phyloP scores from a whole-genome alignment of 2,329 filamentous ascomycete species.

The Zarea fungicola region DNA sequence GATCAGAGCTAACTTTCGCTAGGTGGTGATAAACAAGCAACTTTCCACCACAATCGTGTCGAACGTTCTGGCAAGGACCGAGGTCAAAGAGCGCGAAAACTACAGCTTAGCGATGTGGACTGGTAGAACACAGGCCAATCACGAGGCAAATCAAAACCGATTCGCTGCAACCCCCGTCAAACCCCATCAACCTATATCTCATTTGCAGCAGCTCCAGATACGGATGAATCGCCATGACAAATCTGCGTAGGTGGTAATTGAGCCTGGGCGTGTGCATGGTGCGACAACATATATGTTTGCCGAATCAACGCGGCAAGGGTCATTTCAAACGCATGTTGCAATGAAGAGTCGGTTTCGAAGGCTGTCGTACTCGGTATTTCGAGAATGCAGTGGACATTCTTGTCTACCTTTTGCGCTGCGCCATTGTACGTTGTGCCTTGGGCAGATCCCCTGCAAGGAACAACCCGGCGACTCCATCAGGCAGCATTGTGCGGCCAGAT shows the following conservation, averaged over 20 bases:
- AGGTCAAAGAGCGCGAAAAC: conserved; percentile 77
- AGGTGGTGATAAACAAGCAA: conserved; percentile 45
- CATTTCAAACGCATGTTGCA: background rate
- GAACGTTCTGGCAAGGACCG: conserved; percentile 58
- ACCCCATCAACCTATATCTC: background rate
- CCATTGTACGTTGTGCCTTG: too few relatives aligned
- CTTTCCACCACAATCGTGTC: conserved; percentile 48
- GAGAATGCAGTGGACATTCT: too few relatives aligned
- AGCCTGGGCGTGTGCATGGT: background rate
- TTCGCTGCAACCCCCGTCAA: background rate
- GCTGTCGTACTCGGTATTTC: too few relatives aligned
- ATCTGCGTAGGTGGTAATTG: background rate
- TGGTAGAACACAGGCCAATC: conserved; percentile 57
- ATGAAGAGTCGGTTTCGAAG: too few relatives aligned
- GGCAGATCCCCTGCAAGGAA: too few relatives aligned
- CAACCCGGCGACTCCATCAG: too few relatives aligned
- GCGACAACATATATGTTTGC: background rate
- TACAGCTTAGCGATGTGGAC: conserved; percentile 95
- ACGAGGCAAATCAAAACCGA: conserved; percentile 25
- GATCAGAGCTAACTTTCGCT: conserved; percentile 37
- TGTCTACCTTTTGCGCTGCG: too few relatives aligned
- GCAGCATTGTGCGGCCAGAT: background rate
- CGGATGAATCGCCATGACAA: background rate
- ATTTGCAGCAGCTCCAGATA: background rate
- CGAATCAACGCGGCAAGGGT: background rate